phyloP scores from a whole-genome alignment of 257 asterid genomes.

The Ilex asprella region DNA sequence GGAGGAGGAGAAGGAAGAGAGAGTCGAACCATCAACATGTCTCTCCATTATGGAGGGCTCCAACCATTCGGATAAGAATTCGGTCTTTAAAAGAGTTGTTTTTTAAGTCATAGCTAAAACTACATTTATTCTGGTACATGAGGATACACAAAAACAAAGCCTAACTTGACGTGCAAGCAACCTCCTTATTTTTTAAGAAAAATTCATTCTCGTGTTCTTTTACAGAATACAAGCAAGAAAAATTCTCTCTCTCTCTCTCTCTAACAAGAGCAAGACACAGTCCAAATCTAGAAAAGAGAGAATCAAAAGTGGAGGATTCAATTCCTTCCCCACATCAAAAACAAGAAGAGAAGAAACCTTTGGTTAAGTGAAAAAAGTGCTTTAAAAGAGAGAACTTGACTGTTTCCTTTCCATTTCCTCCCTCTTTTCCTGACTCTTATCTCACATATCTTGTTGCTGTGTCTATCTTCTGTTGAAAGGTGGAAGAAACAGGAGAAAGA shows the following conservation, averaged over 20 bases:
- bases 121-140: slow-evolving; percentile 22
- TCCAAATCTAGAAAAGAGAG: not conserved
- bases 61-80: too few relatives aligned
- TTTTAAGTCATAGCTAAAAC: not conserved
- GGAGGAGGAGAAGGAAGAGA: too few relatives aligned
- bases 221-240: slow-evolving; percentile 32
- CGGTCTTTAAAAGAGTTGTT: too few relatives aligned
- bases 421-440: not conserved
- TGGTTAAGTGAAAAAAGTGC: slow-evolving; percentile 24
- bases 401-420: not conserved
- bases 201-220: slow-evolving; percentile 20
- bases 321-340: slow-evolving; percentile 32
- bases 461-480: slow-evolving; percentile 7
- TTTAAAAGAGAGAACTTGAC: not conserved
- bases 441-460: not conserved
- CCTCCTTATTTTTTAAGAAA: slow-evolving; percentile 17
- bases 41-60: too few relatives aligned
- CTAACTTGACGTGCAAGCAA: slow-evolving; percentile 94
- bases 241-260: slow-evolving; percentile 7
- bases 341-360: slow-evolving; percentile 11
- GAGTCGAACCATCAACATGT: too few relatives aligned
- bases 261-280: not conserved
- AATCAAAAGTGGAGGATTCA: slow-evolving; percentile 16
- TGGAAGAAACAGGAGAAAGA: slow-evolving; percentile 23
- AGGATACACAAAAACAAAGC: slow-evolving; percentile 27